phyloP scores from a whole-genome alignment of 2,329 filamentous ascomycete species.

The Cadophora sp. region DNA sequence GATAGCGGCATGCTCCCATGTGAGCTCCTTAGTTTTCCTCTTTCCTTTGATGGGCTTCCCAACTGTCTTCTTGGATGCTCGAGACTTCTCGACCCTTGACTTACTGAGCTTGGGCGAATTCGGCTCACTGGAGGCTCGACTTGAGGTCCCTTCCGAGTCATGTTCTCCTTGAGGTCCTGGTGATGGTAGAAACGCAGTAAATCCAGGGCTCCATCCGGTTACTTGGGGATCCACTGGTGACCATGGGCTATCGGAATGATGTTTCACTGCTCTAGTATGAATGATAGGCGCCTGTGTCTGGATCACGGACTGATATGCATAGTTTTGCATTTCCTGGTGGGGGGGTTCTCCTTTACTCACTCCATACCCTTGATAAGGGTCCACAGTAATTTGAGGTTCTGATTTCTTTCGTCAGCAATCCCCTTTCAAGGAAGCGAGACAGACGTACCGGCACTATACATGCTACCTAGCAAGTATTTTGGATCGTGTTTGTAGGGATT shows the following conservation, averaged over 20 bases:
- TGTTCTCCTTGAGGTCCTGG: conserved; percentile 28
- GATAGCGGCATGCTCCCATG: conserved; percentile 27
- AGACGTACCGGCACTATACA: conserved; percentile 21
- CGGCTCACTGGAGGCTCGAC: conserved; percentile 11
- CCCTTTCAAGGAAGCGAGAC: background rate
- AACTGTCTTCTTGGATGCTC: background rate
- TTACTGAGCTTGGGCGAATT: conserved; percentile 8
- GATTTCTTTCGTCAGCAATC: background rate
- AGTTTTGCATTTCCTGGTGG: conserved; percentile 16
- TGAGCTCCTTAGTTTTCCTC: conserved; percentile 10
- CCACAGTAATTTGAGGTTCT: conserved; percentile 20
- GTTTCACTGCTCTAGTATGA: conserved; percentile 15
- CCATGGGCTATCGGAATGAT: conserved; percentile 29
- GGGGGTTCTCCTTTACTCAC: background rate
- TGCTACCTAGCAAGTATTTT: background rate
- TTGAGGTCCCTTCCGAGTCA: conserved; percentile 17
- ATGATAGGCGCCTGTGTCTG: conserved; percentile 3
- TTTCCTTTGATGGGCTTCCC: conserved; percentile 22
- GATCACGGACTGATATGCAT: conserved; percentile 13
- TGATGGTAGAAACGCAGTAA: conserved; percentile 27
- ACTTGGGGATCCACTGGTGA: conserved; percentile 27
- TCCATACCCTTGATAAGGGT: conserved; percentile 10
- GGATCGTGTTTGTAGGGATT: background rate
- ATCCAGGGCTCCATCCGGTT: conserved; percentile 24
- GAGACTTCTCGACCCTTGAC: conserved; percentile 8